Percentiles rank a stretch among this genome's conserved stretches.
These are phyloP conservation scores for Hypoxylon lienhwacheense DNA, from an alignment of 495 filamentous ascomycete species.

Conservation along the genomic window DNA sequence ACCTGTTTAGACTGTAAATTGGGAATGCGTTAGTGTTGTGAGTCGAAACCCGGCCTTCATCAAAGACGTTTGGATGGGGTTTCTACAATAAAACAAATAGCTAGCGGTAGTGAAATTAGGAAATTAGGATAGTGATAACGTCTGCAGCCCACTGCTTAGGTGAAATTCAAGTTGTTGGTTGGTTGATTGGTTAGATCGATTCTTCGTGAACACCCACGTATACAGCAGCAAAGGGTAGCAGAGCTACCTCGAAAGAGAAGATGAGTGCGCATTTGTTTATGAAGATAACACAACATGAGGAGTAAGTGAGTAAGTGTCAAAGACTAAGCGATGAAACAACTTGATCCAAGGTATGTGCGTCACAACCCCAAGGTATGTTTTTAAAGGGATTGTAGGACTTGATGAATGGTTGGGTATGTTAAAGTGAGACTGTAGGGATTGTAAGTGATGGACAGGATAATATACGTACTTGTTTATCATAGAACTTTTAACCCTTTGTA, in stretches of 20 bases:
- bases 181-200: constrained; percentile 9
- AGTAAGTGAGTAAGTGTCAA: constrained; percentile 4
- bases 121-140: constrained; percentile 5
- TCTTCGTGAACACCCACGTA: constrained; percentile 16
- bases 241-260: constrained; percentile 1
- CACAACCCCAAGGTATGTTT: constrained; percentile 11
- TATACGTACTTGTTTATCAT: constrained; percentile 25
- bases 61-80: constrained; percentile 4
- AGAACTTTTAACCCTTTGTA: background rate
- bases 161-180: constrained; percentile 17
- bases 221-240: background rate
- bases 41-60: constrained; percentile 20
- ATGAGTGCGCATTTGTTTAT: constrained; percentile 17
- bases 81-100: constrained; percentile 22
- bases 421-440: too few relatives aligned
- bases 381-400: background rate
- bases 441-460: background rate
- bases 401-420: constrained; percentile 8
- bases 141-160: constrained; percentile 22
- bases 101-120: constrained; percentile 6
- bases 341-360: constrained; percentile 12
- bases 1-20: constrained; percentile 16
- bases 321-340: constrained; percentile 8
- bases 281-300: constrained; percentile 16
- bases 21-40: constrained; percentile 24